These are phyloP conservation scores for Euphorbia tirucalli DNA, from an alignment of 345 rosid species.

Conservation along the genomic window DNA sequence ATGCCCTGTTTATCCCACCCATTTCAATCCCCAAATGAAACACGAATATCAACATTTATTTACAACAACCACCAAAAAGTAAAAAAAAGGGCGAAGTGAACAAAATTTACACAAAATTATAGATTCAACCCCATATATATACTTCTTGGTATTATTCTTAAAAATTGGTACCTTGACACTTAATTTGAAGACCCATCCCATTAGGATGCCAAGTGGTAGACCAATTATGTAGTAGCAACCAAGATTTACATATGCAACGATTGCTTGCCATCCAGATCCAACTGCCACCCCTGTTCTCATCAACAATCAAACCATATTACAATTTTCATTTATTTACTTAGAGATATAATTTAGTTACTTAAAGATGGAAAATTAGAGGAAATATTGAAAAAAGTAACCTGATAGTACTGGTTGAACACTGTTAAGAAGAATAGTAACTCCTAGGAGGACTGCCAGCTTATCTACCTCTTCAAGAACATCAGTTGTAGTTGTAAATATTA, in stretches of 20 bases:
- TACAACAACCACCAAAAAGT: too few relatives aligned
- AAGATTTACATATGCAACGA: slow-evolving; percentile 64
- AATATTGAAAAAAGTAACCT: slow-evolving; percentile 22
- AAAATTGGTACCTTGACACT: slow-evolving; percentile 52
- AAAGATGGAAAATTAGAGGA: too few relatives aligned
- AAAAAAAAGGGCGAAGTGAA: too few relatives aligned
- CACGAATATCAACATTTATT: too few relatives aligned
- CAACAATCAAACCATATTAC: too few relatives aligned
- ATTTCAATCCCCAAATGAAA: background rate
- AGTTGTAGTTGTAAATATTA: slow-evolving; percentile 34
- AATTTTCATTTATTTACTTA: too few relatives aligned
- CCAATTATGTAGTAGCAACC: slow-evolving; percentile 71
- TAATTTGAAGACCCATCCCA: slow-evolving; percentile 62
- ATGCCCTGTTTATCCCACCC: too few relatives aligned
- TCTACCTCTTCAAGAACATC: slow-evolving; percentile 36
- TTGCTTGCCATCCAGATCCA: slow-evolving; percentile 83
- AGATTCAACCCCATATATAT: too few relatives aligned
- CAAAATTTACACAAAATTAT: too few relatives aligned
- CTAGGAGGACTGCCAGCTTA: slow-evolving; percentile 30
- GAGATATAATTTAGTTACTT: too few relatives aligned
- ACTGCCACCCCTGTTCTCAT: slow-evolving; percentile 67
- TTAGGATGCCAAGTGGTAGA: slow-evolving; percentile 60
- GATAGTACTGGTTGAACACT: slow-evolving; percentile 51
- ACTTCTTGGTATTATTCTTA: too few relatives aligned
- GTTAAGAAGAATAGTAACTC: slow-evolving; percentile 40